These are phyloP conservation scores for Coniella vitis DNA, from an alignment of 2,329 filamentous ascomycete genomes.

Conservation along the genomic window DNA sequence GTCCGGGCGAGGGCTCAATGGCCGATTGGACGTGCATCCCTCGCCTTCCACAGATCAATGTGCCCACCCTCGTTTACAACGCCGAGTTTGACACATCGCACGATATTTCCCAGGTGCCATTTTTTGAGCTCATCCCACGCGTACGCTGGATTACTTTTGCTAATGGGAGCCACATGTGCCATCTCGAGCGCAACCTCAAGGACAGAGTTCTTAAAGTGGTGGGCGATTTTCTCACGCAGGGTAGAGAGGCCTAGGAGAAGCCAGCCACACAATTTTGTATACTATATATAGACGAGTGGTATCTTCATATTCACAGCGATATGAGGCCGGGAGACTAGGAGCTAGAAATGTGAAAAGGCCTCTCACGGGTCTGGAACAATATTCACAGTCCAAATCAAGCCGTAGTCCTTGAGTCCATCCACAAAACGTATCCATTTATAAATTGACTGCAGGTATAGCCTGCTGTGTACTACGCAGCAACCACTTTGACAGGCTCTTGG, in stretches of 20 bases:
- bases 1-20: slow-evolving; percentile 13
- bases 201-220: slow-evolving; percentile 2
- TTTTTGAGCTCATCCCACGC: neutral
- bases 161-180: neutral
- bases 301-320: too few species aligned
- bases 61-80: slow-evolving; percentile 21
- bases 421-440: too few species aligned
- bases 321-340: too few species aligned
- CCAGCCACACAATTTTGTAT: too few species aligned
- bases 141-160: neutral
- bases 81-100: slow-evolving; percentile 23
- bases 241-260: neutral
- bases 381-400: too few species aligned
- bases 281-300: too few species aligned
- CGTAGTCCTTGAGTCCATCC: too few species aligned
- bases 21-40: slow-evolving; percentile 17
- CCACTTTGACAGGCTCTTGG: too few species aligned
- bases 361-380: too few species aligned
- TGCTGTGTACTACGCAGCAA: too few species aligned
- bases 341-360: too few species aligned
- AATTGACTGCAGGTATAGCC: too few species aligned
- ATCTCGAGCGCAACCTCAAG: neutral
- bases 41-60: slow-evolving; percentile 18
- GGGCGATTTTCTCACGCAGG: neutral
- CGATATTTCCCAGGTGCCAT: slow-evolving; percentile 13